Conservation (phyloP, 2,329 filamentous ascomycete genomes). For the Xylaria sp. region DNA sequence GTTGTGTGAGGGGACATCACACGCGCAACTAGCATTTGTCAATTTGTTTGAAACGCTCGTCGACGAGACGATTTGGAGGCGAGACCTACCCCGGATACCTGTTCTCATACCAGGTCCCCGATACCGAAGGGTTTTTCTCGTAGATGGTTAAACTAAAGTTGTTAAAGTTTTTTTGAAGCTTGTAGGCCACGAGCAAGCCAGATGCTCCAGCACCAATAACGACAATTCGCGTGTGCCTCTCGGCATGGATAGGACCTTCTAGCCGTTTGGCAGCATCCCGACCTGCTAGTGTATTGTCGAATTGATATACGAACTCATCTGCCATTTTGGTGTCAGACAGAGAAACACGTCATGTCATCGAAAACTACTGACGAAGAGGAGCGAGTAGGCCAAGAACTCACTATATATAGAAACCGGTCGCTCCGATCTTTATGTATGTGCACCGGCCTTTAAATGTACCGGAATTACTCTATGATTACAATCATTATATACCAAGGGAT, state of each 20-base stretch:
- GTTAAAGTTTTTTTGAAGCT: conserved; percentile 32
- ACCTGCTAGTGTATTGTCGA: conserved; percentile 19
- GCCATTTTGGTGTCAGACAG: conserved; percentile 6
- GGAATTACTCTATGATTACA: too few species aligned
- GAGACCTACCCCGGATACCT: conserved; percentile 52
- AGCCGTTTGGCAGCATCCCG: conserved; percentile 20
- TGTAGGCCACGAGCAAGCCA: conserved; percentile 29
- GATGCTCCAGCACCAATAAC: conserved; percentile 33
- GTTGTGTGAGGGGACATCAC: conserved; percentile 62
- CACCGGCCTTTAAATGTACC: neutral
- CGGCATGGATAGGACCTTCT: conserved; percentile 27
- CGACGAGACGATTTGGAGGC: neutral
- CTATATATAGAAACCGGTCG: neutral
- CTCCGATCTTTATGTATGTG: neutral
- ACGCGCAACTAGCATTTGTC: conserved; percentile 51
- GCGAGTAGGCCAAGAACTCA: neutral
- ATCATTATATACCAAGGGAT: too few species aligned
- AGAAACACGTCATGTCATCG: too few species aligned
- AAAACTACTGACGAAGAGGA: neutral
- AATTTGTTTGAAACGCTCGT: neutral
- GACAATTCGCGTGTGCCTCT: conserved; percentile 25
- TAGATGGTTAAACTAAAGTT: conserved; percentile 48
- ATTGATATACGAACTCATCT: conserved; percentile 9
- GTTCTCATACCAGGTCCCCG: conserved; percentile 65
- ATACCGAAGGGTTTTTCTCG: conserved; percentile 59